Base-by-base conservation (phyloP, 495 filamentous ascomycete species). In the Bathelium albidoporum region DNA sequence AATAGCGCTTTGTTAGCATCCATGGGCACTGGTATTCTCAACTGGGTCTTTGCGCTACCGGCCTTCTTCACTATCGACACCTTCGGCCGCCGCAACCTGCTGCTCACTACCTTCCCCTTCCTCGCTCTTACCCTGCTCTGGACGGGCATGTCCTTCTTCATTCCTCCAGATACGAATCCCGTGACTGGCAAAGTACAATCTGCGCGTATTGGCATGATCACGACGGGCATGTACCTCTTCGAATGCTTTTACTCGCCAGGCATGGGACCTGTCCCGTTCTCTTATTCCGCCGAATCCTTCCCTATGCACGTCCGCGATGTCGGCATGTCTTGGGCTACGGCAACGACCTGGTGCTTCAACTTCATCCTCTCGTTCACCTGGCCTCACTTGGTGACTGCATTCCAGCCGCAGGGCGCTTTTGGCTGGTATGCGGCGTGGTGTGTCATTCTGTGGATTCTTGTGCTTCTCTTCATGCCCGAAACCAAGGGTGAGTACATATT, bases 341-440 rank as follows among this genome's bases (percentile, higher is more conserved):
- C 75, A 9, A 83, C 77, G n/a, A 69, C 67, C 26, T 67, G 62
- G 53, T 65, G 67, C 62, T 73, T 69, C 61, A 70, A 68, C 39
- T 66, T 64, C 62, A 75, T 85, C 53, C 73, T 87, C 0, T 80
- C 79, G 18, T 75, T 87, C 22, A 85, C 84, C 0, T 85, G 82
- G 74, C 83, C 83, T 0, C 68, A 70, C 24, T 72, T 87, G 18
- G 65, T 76, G 31, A 66, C 66, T 1, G 74, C 78, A 4, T 80
- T 87, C 62, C 78, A 76, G 18, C 75, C 82, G 1, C 78, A 80
- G 41, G 84, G 83, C 12, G 82, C 81, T 1, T 85, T 84, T 69
- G 77, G 79, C n/a, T 84, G 82, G 75, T 88, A 87, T 69, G 84
- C 83, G 1, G 82, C 73, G 14, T 80, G 82, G 72, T 85, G 83